These are phyloP conservation scores for Ustilaginoidea virens DNA, from an alignment of 2,329 filamentous ascomycete species.

Conservation along the genomic window DNA sequence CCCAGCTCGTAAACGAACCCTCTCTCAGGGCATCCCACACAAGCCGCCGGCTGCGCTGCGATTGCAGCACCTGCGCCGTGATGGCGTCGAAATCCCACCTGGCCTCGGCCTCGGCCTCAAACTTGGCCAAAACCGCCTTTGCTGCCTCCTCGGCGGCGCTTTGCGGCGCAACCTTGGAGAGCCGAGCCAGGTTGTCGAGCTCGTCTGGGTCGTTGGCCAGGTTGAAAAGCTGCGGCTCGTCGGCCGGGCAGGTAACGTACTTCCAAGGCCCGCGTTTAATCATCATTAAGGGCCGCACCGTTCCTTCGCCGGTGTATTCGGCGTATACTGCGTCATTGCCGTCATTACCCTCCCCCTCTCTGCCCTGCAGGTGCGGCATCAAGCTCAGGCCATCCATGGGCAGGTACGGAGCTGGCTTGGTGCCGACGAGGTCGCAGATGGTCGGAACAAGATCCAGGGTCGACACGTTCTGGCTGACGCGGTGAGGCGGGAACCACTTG, in stretches of 20 bases:
- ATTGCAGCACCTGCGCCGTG: slow-evolving; percentile 55
- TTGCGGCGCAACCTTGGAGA: slow-evolving; percentile 22
- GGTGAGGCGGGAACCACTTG: slow-evolving; percentile 56
- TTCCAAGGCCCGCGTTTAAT: slow-evolving; percentile 84
- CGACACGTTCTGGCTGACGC: slow-evolving; percentile 70
- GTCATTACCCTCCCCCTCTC: slow-evolving; percentile 38
- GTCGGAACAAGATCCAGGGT: slow-evolving; percentile 85
- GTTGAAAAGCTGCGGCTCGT: slow-evolving; percentile 76
- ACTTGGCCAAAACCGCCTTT: slow-evolving; percentile 41
- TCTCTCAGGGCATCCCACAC: slow-evolving; percentile 67
- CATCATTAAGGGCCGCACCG: slow-evolving; percentile 82
- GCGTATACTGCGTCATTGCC: slow-evolving; percentile 79
- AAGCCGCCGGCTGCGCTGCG: slow-evolving; percentile 64
- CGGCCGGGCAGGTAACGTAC: slow-evolving; percentile 72
- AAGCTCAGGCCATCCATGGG: slow-evolving; percentile 77
- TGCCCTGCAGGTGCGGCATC: slow-evolving; percentile 55
- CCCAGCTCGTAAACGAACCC: slow-evolving; percentile 70
- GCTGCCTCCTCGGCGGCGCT: slow-evolving; percentile 29
- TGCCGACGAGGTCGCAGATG: slow-evolving; percentile 67
- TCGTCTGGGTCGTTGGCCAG: slow-evolving; percentile 61
- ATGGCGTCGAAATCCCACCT: slow-evolving; percentile 76
- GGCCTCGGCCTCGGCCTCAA: slow-evolving; percentile 54
- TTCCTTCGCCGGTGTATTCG: slow-evolving; percentile 91
- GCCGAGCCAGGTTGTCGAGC: slow-evolving; percentile 52
- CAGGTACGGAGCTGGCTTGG: slow-evolving; percentile 51